Evolutionary conservation across 768 basidiomycete genomes (phyloP), one percentile per base, ranked within the genome.

Genomic region (Lactarius evosmus): DNA sequence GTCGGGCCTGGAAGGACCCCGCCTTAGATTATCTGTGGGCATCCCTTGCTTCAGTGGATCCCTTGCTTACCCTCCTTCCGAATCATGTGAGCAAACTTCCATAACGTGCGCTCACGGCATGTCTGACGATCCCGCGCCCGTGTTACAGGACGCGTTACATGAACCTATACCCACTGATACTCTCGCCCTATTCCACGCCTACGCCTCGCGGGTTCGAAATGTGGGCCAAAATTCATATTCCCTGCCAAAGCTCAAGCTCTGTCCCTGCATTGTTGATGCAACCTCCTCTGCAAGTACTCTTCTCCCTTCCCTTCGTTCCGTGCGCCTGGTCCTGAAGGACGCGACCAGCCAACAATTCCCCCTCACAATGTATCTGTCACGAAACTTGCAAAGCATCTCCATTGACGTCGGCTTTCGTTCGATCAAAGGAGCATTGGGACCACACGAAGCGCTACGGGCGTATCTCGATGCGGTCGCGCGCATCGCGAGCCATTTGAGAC

Each of bases 1-100:
- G 68, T 51, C 67, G 60, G 2, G 68, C 68, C 12, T 69, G 68
- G 68, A 69, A 62, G 49, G 68, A 69, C 25, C 66, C 68, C 7
- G 59, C 66, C 40, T 59, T 69, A 30, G 68, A 69, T 34, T 69
- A 64, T 38, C 56, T 64, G 17, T 69, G 68, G 68, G 56, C 44
- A 5, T 64, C 66, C 49, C 66, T 69, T 2, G n/a, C 34, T 30
- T 67, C 68, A 16, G 29, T 67, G 22, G 68, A 65, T 46, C 68
- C 66, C n/a, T 55, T 69, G 27, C 57, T 69, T 34, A 57, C 56
- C 46, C 68, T 69, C 16, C 57, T 69, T 22, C 62, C 68, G 16
- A 49, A 49, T 25, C 40, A 44, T 16, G 66, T 65, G 58, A 67
- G 54, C 40, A 8, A 38, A 30, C 30, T 56, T 30, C 34, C 41